Evolutionary conservation across 2,329 filamentous ascomycete species (phyloP).

Genomic region (Curvularia lunata): DNA sequence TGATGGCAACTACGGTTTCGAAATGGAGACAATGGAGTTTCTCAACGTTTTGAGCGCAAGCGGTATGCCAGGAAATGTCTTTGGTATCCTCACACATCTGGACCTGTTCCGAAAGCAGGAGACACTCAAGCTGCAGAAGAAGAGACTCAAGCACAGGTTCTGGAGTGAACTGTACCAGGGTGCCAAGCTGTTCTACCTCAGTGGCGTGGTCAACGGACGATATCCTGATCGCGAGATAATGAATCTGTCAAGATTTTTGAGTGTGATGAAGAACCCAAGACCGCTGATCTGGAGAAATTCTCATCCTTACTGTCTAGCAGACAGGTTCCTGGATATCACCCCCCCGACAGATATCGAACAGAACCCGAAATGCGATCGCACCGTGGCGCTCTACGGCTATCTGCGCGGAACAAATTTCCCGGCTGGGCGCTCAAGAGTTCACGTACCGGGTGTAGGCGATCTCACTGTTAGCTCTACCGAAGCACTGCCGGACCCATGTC

Average conservation of each 20-base stretch:
- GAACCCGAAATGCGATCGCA: conserved; percentile 86
- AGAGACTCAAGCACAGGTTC: conserved; percentile 90
- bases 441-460: conserved; percentile 92
- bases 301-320: conserved; percentile 91
- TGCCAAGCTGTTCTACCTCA: conserved; percentile 95
- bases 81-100: conserved; percentile 94
- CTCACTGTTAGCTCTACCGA: conserved; percentile 84
- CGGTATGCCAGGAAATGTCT: conserved; percentile 98
- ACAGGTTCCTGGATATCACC: conserved; percentile 94
- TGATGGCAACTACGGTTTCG: conserved; percentile 97
- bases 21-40: conserved; percentile 99
- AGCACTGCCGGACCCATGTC: conserved; percentile 89
- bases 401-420: conserved; percentile 93
- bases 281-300: conserved; percentile 97
- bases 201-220: conserved; percentile 92
- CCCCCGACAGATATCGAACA: conserved; percentile 90
- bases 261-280: conserved; percentile 98
- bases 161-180: conserved; percentile 98
- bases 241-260: conserved; percentile 92
- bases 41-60: conserved; percentile 90
- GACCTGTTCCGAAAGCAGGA: conserved; percentile 96
- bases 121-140: conserved; percentile 90
- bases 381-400: conserved; percentile 90
- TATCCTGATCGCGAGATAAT: conserved; percentile 97
- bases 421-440: conserved; percentile 81